Evolutionary conservation across 2,329 filamentous ascomycete genomes (phyloP).

Genomic region (Xylaria sp.): DNA sequence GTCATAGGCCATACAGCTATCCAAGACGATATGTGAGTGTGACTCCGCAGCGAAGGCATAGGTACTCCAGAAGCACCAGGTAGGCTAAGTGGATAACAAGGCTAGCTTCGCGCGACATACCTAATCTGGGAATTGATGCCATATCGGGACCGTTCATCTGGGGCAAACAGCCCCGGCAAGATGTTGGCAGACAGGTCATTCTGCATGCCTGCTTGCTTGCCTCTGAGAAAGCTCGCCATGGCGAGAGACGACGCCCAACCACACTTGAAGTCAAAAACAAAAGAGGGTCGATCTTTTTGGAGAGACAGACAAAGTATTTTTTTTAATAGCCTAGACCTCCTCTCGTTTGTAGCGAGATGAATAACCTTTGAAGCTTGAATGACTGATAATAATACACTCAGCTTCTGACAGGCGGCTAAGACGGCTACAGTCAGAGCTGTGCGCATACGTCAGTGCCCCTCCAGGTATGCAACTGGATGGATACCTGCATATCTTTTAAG

Average conservation of each 20-base stretch:
- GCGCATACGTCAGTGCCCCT: constrained; percentile 29
- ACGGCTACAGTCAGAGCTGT: neutral
- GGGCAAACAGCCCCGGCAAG: constrained; percentile 78
- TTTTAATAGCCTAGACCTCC: neutral
- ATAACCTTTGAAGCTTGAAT: constrained; percentile 1
- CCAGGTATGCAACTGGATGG: neutral
- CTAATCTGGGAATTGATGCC: constrained; percentile 82
- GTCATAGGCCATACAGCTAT: constrained; percentile 87
- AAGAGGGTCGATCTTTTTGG: neutral
- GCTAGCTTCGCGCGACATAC: constrained; percentile 56
- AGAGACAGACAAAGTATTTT: neutral
- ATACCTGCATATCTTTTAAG: constrained; percentile 4
- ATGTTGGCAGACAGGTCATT: constrained; percentile 89
- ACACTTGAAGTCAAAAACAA: neutral
- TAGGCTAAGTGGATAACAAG: too few relatives aligned
- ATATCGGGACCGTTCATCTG: constrained; percentile 85
- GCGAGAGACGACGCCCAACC: neutral
- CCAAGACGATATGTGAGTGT: constrained; percentile 10
- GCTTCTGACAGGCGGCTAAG: constrained; percentile 22
- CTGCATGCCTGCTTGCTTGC: constrained; percentile 93
- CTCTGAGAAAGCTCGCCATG: constrained; percentile 90
- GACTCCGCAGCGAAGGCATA: neutral
- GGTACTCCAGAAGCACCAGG: too few relatives aligned
- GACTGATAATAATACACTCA: neutral
- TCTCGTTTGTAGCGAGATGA: constrained; percentile 10